Percentiles rank a stretch among this genome's conserved stretches.
Conservation (phyloP, 2,329 filamentous ascomycete species). For the Colletotrichum cuscutae region DNA sequence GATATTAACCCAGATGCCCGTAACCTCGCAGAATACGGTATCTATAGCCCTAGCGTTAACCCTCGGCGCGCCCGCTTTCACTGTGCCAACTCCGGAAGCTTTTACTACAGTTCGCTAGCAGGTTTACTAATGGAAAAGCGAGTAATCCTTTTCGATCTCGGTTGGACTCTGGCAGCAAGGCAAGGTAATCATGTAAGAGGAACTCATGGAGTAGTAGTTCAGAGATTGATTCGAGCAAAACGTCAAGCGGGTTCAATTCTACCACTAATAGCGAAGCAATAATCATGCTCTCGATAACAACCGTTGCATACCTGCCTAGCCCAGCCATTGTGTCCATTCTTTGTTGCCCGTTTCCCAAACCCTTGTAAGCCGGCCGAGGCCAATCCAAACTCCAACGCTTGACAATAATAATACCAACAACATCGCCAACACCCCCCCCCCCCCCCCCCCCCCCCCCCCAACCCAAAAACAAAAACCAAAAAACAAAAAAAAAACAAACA, state of each 20-base stretch:
- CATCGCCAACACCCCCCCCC: too few relatives aligned
- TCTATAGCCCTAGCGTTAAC: neutral
- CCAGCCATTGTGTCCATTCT: neutral
- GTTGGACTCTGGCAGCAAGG: too few relatives aligned
- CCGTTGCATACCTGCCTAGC: neutral
- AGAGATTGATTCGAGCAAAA: neutral
- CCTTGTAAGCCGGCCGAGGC: neutral
- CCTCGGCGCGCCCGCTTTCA: neutral
- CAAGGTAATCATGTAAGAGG: too few relatives aligned
- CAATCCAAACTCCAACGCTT: constrained; percentile 18
- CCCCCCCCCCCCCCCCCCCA: too few relatives aligned
- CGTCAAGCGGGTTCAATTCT: neutral
- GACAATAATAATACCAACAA: neutral
- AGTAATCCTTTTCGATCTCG: too few relatives aligned
- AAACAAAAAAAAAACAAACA: too few relatives aligned
- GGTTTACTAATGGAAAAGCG: too few relatives aligned
- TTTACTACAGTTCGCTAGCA: too few relatives aligned
- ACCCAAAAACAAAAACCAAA: too few relatives aligned
- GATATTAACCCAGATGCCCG: neutral
- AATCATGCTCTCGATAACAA: neutral
- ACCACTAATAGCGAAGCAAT: neutral
- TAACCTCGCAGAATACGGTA: neutral
- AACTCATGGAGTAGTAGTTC: neutral
- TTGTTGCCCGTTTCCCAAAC: neutral
- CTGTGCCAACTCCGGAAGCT: neutral